Conservation (phyloP, 495 filamentous ascomycete species). For the Rhizodiscina lignyota region DNA sequence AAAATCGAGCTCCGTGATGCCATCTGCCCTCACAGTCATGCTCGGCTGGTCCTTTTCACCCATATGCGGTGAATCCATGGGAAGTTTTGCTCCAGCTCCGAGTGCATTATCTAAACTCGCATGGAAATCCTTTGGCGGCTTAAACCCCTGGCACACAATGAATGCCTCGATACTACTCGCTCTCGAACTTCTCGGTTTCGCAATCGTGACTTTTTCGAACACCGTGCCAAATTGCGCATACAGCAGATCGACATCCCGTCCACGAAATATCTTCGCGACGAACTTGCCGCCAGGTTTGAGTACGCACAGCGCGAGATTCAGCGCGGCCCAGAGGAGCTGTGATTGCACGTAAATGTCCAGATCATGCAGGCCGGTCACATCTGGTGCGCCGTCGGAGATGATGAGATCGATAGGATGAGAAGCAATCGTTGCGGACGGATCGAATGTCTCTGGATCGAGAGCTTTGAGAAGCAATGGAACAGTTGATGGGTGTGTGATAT, state of each 20-base stretch:
- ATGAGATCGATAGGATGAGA: slow-evolving; percentile 76
- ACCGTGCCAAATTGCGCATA: slow-evolving; percentile 85
- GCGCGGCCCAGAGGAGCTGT: slow-evolving; percentile 80
- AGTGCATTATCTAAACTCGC: slow-evolving; percentile 42
- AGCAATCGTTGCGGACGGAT: slow-evolving; percentile 29
- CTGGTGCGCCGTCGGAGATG: slow-evolving; percentile 85
- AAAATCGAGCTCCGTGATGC: slow-evolving; percentile 43
- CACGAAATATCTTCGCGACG: slow-evolving; percentile 94
- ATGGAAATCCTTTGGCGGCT: slow-evolving; percentile 35
- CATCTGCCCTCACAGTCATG: slow-evolving; percentile 21
- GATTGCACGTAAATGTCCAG: slow-evolving; percentile 96
- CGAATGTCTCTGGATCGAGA: slow-evolving; percentile 58
- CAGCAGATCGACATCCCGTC: slow-evolving; percentile 78
- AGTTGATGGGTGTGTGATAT: slow-evolving; percentile 94
- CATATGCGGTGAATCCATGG: not conserved
- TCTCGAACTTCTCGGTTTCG: slow-evolving; percentile 80
- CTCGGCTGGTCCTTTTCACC: slow-evolving; percentile 2
- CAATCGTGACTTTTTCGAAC: slow-evolving; percentile 73
- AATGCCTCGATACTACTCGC: slow-evolving; percentile 95
- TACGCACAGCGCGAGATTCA: slow-evolving; percentile 83
- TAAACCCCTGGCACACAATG: slow-evolving; percentile 83
- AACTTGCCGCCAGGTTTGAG: slow-evolving; percentile 87
- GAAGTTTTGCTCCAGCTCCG: slow-evolving; percentile 20
- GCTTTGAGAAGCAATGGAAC: slow-evolving; percentile 75
- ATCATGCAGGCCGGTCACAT: slow-evolving; percentile 93